Conservation (phyloP, 805 yeast species). For the Pichia ethanolica region DNA sequence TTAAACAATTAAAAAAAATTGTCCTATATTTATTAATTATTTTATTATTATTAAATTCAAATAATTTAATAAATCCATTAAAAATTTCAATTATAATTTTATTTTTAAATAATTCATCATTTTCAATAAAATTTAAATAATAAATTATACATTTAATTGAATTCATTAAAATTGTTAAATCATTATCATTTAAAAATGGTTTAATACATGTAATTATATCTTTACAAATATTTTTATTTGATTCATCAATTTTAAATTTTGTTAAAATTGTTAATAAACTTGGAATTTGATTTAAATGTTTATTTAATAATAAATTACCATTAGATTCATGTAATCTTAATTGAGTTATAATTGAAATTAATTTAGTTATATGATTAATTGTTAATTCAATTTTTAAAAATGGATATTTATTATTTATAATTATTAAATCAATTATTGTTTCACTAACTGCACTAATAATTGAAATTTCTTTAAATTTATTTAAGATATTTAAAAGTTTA, state of each 20-base stretch:
- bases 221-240: neutral
- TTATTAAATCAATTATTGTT: neutral
- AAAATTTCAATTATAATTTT: neutral
- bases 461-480: neutral
- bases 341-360: neutral
- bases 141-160: slow-evolving; percentile 4
- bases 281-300: slow-evolving; percentile 43
- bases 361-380: neutral
- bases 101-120: neutral
- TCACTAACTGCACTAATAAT: neutral
- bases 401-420: slow-evolving; percentile 1
- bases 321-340: slow-evolving; percentile 4
- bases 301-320: neutral
- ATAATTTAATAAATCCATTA: neutral
- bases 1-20: slow-evolving; percentile 2
- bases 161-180: slow-evolving; percentile 3
- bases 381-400: neutral
- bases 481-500: neutral
- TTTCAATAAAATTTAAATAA: neutral
- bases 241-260: neutral
- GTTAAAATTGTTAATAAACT: slow-evolving; percentile 32
- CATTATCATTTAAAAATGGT: neutral
- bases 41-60: neutral
- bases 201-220: slow-evolving; percentile 3
- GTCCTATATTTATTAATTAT: neutral